Base-by-base conservation (phyloP, 2,329 filamentous ascomycete species). In the Hypoxylon sp. region DNA sequence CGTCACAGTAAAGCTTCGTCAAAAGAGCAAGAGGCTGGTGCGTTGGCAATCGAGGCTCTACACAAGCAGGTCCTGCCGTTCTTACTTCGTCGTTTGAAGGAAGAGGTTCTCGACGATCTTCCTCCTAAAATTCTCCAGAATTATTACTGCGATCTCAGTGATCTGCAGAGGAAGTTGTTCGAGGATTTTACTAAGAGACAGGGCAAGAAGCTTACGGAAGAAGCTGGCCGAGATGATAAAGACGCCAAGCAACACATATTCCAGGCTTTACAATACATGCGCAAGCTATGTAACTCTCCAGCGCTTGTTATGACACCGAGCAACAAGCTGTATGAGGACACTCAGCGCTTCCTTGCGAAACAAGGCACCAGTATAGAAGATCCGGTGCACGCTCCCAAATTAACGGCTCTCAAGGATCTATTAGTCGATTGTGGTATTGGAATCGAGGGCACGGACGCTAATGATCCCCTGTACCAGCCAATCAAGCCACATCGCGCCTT, bases 401-500 rank as follows among this genome's bases (percentile, higher is more conserved):
- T 99, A 54, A 92, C 90, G 6, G 96, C 97, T 1, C 86, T 99
- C 37, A 91, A 93, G 64, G 97, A 99, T 78, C 85, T 99, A 14
- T 84, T 99, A n/a, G 89, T 98, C n/a, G 97, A 99, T 81, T 99
- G 96, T 76, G 97, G 97, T 63, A 99, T 99, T 75, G 96, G 96
- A 33, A 87, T 92, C 42, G 90, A 94, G 68, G 87, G 88, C 14
- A 83, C 83, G n/a, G 87, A 88, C 56, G 81, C 83, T 1, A 87
- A 83, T 57, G 87, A 90, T 66, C 87, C 87, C 1, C 82, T 90
- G 14, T 90, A 90, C 75, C 87, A 93, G 79, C 97, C 94, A 44
- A 97, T 99, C 79, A 97, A 96, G 68, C 96, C 95, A 31, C 96
- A 99, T 78, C 93, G 96, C 48, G 97, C 96, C 0, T 88, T 99